Conservation (phyloP, 2,329 filamentous ascomycete genomes). For the Neofusicoccum ribis region DNA sequence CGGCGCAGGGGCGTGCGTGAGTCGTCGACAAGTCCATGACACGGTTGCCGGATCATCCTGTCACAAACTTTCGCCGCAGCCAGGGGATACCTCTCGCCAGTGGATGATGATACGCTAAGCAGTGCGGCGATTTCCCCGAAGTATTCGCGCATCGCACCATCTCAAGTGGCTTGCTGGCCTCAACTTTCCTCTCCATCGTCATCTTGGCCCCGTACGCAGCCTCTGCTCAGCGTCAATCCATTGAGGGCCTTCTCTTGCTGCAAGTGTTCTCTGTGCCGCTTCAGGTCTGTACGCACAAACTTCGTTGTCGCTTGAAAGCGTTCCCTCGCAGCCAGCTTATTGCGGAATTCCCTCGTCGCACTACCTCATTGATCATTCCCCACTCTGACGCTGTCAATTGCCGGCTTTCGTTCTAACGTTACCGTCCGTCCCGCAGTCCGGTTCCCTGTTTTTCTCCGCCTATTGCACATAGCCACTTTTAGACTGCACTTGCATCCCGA, state of each 20-base stretch:
- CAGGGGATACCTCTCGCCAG: background rate
- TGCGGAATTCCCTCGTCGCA: background rate
- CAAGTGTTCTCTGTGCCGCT: background rate
- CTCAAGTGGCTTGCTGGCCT: background rate
- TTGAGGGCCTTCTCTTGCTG: background rate
- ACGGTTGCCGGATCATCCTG: constrained; percentile 20
- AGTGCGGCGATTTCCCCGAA: background rate
- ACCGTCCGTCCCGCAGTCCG: too few relatives aligned
- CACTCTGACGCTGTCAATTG: background rate
- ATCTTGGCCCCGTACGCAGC: background rate
- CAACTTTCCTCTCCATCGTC: background rate
- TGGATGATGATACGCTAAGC: background rate
- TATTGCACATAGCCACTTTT: background rate
- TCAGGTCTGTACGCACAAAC: background rate
- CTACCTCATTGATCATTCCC: background rate
- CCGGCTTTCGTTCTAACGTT: too few relatives aligned
- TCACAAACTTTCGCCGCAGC: constrained; percentile 2
- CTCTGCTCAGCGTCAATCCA: background rate
- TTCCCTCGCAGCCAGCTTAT: background rate
- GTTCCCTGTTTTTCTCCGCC: background rate
- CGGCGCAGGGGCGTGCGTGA: constrained; percentile 10
- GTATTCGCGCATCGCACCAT: background rate
- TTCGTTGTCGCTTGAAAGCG: background rate
- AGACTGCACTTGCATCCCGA: background rate
- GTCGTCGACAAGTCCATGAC: constrained; percentile 17